phyloP scores from a whole-genome alignment of 2,329 filamentous ascomycete species.

The Aspergillus melleus region DNA sequence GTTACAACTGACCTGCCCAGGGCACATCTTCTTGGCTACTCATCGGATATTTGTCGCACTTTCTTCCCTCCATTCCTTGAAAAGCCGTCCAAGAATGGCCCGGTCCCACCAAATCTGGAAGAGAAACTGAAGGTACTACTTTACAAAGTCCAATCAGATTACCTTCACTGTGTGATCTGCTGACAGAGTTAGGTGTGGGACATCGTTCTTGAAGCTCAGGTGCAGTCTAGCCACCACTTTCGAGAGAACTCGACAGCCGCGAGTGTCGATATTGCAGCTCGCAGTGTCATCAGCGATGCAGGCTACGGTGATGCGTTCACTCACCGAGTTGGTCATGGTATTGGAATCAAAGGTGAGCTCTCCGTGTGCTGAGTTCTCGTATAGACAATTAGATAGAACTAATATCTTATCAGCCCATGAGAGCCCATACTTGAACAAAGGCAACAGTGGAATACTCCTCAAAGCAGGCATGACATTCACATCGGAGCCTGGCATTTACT shows the following conservation, averaged over 20 bases:
- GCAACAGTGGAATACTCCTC: conserved; percentile 52
- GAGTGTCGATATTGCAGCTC: conserved; percentile 61
- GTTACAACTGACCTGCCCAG: conserved; percentile 24
- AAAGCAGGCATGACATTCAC: conserved; percentile 64
- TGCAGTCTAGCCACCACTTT: conserved; percentile 54
- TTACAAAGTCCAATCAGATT: background rate
- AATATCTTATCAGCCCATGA: conserved; percentile 51
- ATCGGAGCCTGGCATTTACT: conserved; percentile 63
- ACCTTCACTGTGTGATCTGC: background rate
- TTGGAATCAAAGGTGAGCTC: conserved; percentile 59
- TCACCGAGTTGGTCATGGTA: conserved; percentile 63
- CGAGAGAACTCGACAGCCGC: conserved; percentile 56
- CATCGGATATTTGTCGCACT: conserved; percentile 63
- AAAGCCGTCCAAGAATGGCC: conserved; percentile 17
- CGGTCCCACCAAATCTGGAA: conserved; percentile 20
- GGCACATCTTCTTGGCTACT: conserved; percentile 62
- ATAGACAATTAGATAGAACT: background rate
- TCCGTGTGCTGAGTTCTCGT: background rate
- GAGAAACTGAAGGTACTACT: conserved; percentile 50
- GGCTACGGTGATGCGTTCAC: conserved; percentile 62
- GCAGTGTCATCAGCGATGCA: conserved; percentile 56
- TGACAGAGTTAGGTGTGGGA: conserved; percentile 52
- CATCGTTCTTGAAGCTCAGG: conserved; percentile 63
- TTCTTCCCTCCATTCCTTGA: conserved; percentile 52
- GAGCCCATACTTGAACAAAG: conserved; percentile 64